Evolutionary conservation across 2,329 filamentous ascomycete genomes (phyloP), one percentile per base, ranked within the genome.

Genomic region (Ilyonectria mors-panacis): DNA sequence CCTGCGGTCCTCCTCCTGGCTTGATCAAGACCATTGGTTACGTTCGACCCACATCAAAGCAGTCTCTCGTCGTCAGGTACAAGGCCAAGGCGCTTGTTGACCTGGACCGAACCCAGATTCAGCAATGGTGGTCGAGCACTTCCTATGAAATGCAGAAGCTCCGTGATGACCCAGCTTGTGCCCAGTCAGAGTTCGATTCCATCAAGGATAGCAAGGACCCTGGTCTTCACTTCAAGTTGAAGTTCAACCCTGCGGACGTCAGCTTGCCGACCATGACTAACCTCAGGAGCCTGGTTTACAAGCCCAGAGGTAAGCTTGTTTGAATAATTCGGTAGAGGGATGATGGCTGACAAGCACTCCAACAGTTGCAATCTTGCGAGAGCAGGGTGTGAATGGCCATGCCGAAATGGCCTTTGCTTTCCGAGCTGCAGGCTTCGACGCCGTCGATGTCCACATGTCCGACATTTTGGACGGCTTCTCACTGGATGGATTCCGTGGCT

Each of bases 381-480:
- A 98, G 81, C 94, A 98, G 80, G 96, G 96, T 79, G 94, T 97
- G 73, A 98, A 99, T 82, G 94, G 95, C 47, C 90, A 98, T 76
- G 91, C 94, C n/a, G 96, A 99, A 81, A 97, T 99, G 94, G 96
- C 96, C 1, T 98, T 97, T 77, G 94, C 95, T 55, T 98, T 98
- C 87, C 91, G 92, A 71, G 91, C 91, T 39, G 95, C 96, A 48
- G 95, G 95, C 42, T 98, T 98, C 83, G 92, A 94, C 56, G 90
- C 95, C 15, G 89, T 98, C 53, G 95, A 99, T 77, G 92, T 98
- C 1, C 95, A 98, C 86, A 98, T 99, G 96, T 96, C 93, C 4
- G 95, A 98, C 75, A 91, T 98, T 63, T 90, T 94, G 26, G 90
- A 89, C 12, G 92, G 93, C 17, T 90, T 93, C 68, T 94, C 93